Percentiles rank a stretch among this genome's conserved stretches.
Evolutionary conservation across 441 rosid species (phyloP).

Genomic region (Rhodomyrtus psidioides): DNA sequence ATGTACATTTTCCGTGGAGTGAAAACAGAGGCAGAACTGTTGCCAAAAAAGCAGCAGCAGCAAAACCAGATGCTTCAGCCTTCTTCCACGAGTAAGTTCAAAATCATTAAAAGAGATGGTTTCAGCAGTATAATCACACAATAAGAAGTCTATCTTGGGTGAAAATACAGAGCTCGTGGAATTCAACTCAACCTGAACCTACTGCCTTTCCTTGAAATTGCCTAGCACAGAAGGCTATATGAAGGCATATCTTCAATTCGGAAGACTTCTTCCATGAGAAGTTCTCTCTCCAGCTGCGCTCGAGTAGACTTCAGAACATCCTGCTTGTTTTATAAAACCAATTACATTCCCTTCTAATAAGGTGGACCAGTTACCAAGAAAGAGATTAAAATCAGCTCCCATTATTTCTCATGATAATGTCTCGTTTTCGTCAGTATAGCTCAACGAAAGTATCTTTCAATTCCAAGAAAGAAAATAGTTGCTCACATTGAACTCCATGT

Average conservation of each 20-base stretch:
- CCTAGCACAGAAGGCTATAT: constrained; percentile 57
- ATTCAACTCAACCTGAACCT: background rate
- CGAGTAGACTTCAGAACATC: constrained; percentile 75
- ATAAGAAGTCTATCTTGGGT: background rate
- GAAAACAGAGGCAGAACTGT: background rate
- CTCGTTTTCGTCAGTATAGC: background rate
- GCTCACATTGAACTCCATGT: constrained; percentile 94
- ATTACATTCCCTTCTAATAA: background rate
- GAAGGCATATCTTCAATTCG: constrained; percentile 92
- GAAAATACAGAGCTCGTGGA: background rate
- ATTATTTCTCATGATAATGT: background rate
- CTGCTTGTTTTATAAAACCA: constrained; percentile 16
- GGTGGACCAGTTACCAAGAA: background rate
- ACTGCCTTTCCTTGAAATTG: background rate
- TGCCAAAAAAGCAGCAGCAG: background rate
- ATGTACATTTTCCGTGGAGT: background rate
- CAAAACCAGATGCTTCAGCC: background rate
- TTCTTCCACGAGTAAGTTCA: background rate
- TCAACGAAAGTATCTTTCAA: background rate
- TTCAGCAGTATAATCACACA: background rate
- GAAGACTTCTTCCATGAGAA: constrained; percentile 71
- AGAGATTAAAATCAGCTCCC: background rate
- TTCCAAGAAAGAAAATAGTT: background rate
- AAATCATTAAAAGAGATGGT: background rate
- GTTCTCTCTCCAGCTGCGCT: constrained; percentile 75